Percentiles rank a stretch among this genome's conserved stretches.
Conservation (phyloP, 805 yeast species). For the Allodekkera sacchari region DNA sequence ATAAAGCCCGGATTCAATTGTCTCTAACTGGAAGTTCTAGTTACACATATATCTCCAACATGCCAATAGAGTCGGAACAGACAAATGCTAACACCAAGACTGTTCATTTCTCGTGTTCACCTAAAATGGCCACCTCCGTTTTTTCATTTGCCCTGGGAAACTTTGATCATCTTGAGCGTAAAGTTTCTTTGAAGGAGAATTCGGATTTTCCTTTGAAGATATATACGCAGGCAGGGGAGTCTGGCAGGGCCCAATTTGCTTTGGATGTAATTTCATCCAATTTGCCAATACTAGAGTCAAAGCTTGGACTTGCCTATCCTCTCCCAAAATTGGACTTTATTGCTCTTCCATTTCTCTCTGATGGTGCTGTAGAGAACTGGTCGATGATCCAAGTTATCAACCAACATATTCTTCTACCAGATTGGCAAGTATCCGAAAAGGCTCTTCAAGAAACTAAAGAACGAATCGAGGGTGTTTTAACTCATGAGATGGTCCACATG, state of each 20-base stretch:
- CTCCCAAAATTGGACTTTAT: slow-evolving; percentile 58
- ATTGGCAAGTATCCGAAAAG: slow-evolving; percentile 15
- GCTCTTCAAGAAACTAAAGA: slow-evolving; percentile 11
- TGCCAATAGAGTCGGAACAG: slow-evolving; percentile 23
- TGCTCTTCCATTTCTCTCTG: slow-evolving; percentile 61
- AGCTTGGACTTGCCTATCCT: slow-evolving; percentile 43
- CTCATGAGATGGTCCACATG: slow-evolving; percentile 72
- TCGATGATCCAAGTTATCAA: slow-evolving; percentile 56
- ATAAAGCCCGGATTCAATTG: slow-evolving; percentile 44
- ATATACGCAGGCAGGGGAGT: slow-evolving; percentile 47
- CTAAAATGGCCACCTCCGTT: slow-evolving; percentile 52
- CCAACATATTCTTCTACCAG: slow-evolving; percentile 37
- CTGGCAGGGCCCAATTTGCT: slow-evolving; percentile 39
- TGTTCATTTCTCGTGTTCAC: slow-evolving; percentile 43
- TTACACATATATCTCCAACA: slow-evolving; percentile 47
- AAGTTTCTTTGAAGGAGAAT: slow-evolving; percentile 18
- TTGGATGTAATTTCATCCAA: slow-evolving; percentile 37
- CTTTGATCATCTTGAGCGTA: slow-evolving; percentile 41
- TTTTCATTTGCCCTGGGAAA: slow-evolving; percentile 69
- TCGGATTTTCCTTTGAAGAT: slow-evolving; percentile 39
- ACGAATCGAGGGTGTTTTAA: slow-evolving; percentile 45
- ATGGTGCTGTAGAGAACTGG: slow-evolving; percentile 79
- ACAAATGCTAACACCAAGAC: slow-evolving; percentile 17
- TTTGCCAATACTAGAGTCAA: slow-evolving; percentile 38
- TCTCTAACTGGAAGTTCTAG: slow-evolving; percentile 35